These are phyloP conservation scores for Dinochytrium kinnereticum DNA, from an alignment of 371 early-diverging fungal species.

Conservation along the genomic window DNA sequence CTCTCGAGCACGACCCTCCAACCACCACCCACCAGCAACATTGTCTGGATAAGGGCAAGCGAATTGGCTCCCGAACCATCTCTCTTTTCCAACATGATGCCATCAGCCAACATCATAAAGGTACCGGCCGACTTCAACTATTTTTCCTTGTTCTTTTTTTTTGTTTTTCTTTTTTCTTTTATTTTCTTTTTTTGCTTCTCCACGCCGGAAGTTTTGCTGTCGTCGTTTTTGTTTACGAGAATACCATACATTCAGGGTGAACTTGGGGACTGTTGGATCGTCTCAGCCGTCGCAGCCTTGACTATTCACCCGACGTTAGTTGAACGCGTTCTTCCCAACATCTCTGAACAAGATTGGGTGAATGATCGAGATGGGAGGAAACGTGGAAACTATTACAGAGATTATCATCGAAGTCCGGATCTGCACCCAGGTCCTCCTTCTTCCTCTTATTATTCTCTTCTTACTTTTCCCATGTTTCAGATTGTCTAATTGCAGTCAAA, in stretches of 20 bases:
- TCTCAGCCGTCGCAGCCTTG: constrained; percentile 57
- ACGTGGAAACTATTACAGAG: constrained; percentile 36
- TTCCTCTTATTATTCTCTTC: no score
- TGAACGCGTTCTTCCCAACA: constrained; percentile 42
- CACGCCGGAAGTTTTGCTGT: no score
- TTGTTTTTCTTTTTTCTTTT: neutral
- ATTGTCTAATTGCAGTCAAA: no score
- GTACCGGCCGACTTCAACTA: neutral
- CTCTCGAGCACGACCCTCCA: neutral
- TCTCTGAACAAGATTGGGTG: constrained; percentile 46
- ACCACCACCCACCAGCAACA: constrained; percentile 2
- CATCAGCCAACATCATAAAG: constrained; percentile 27
- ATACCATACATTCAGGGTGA: constrained; percentile 34
- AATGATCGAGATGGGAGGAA: constrained; percentile 28
- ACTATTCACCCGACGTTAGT: constrained; percentile 53
- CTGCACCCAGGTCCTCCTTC: constrained; percentile 35
- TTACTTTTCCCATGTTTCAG: no score
- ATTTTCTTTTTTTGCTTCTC: neutral
- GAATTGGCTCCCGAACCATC: constrained; percentile 32
- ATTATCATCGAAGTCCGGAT: constrained; percentile 43
- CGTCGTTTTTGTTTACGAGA: no score
- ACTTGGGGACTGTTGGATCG: constrained; percentile 59
- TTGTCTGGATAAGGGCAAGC: constrained; percentile 38
- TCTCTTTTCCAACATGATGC: constrained; percentile 9
- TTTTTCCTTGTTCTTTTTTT: no score